phyloP scores from a whole-genome alignment of 2,329 filamentous ascomycete species.

The Exophiala spinifera region DNA sequence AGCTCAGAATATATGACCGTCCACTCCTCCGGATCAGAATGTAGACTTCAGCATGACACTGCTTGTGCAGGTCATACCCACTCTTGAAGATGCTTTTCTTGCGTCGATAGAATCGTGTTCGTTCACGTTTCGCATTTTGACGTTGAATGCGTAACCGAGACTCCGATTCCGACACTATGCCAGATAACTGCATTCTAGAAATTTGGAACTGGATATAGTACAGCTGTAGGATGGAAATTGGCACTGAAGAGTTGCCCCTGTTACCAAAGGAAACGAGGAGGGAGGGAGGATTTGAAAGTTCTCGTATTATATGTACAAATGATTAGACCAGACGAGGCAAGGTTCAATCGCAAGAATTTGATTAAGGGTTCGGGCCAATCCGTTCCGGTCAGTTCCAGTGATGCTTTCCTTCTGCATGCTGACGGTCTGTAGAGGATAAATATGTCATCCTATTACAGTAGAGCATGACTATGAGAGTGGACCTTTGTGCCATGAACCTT shows the following conservation, averaged over 20 bases:
- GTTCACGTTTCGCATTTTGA: background rate
- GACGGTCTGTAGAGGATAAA: background rate
- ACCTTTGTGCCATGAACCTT: background rate
- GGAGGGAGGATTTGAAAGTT: background rate
- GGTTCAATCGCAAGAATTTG: background rate
- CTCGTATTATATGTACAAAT: background rate
- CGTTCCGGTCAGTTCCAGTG: background rate
- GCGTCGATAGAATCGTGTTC: conserved; percentile 2
- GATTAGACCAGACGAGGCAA: background rate
- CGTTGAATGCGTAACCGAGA: background rate
- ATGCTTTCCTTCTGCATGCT: background rate
- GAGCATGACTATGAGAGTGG: background rate
- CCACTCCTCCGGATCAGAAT: background rate
- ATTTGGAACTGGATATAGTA: background rate
- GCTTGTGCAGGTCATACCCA: background rate
- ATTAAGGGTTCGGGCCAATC: background rate
- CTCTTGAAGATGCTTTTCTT: conserved; percentile 1
- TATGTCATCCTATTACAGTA: background rate
- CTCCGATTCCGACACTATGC: background rate
- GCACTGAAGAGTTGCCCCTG: background rate
- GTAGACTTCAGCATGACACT: background rate
- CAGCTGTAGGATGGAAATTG: background rate
- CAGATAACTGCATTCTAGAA: background rate
- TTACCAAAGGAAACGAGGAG: background rate
- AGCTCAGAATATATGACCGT: conserved; percentile 1